Conservation (phyloP, 768 basidiomycete genomes). For the Dendrothele bispora region DNA sequence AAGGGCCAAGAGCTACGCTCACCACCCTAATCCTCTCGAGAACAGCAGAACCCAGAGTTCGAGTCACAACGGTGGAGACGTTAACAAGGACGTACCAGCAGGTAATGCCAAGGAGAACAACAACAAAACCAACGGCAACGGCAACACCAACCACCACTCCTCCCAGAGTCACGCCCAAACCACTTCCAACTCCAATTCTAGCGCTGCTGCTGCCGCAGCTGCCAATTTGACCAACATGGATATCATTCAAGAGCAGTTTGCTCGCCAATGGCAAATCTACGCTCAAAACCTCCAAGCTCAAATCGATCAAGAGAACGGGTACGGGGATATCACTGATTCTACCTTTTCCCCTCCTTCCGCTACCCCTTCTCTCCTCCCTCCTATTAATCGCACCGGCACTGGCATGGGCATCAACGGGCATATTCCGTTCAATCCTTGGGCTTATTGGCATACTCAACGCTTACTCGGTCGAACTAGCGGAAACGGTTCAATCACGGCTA, state of each 20-base stretch:
- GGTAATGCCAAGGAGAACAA: no score
- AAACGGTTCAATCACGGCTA: slow-evolving; percentile 57
- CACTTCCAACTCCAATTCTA: slow-evolving; percentile 39
- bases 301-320: no score
- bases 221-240: no score
- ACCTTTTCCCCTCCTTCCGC: slow-evolving; percentile 76
- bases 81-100: no score
- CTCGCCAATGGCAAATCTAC: slow-evolving; percentile 76
- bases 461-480: slow-evolving; percentile 41
- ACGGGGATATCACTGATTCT: slow-evolving; percentile 63
- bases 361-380: slow-evolving; percentile 66
- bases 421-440: slow-evolving; percentile 80
- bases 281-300: slow-evolving; percentile 67
- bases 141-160: slow-evolving; percentile 42
- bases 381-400: no score
- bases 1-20: slow-evolving; percentile 43
- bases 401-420: no score
- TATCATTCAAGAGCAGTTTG: slow-evolving; percentile 70
- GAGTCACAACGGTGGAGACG: no score
- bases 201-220: no score
- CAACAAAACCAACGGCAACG: slow-evolving; percentile 31
- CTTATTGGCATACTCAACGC: slow-evolving; percentile 60
- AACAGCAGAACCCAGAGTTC: no score
- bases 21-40: slow-evolving; percentile 25
- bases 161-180: slow-evolving; percentile 23